phyloP scores from a whole-genome alignment of 768 basidiomycete species.

The Boletellus ananas region DNA sequence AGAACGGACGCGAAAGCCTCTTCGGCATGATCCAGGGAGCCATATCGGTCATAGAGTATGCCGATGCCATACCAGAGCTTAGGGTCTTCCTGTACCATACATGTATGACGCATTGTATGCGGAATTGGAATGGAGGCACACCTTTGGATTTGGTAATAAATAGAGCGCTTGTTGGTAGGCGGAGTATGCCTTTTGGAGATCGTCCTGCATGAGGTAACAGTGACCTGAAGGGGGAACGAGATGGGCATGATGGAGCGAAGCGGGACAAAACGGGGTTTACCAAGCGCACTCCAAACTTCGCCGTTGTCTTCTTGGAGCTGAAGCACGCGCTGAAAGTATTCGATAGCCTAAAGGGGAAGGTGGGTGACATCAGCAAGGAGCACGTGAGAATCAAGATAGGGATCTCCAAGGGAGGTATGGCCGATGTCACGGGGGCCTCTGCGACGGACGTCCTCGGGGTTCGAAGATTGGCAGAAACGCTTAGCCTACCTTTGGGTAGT shows the following conservation, averaged over 20 bases:
- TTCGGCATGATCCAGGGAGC: conserved; percentile 97
- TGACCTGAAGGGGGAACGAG: conserved; percentile 54
- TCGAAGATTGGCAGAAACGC: conserved; percentile 30
- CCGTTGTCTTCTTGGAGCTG: conserved; percentile 92
- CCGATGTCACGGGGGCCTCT: conserved; percentile 16
- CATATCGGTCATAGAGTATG: conserved; percentile 97
- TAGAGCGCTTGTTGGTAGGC: conserved; percentile 99
- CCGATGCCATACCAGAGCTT: conserved; percentile 99
- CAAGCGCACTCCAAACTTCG: conserved; percentile 97
- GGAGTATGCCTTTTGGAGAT: conserved; percentile 96
- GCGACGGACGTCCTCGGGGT: conserved; percentile 33
- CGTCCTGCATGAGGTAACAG: conserved; percentile 99
- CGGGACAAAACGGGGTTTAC: conserved; percentile 40
- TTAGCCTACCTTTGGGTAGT: conserved; percentile 81
- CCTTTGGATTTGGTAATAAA: conserved; percentile 93
- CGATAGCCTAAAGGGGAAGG: conserved; percentile 68
- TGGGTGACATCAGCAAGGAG: conserved; percentile 27
- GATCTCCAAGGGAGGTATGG: conserved; percentile 18
- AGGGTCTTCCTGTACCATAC: conserved; percentile 72
- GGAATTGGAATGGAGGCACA: conserved; percentile 27
- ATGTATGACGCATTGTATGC: conserved; percentile 7
- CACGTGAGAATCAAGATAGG: conserved; percentile 31
- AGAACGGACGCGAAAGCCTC: conserved; percentile 97
- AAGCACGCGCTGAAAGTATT: conserved; percentile 93
- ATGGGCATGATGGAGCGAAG: conserved; percentile 12